Evolutionary conservation across 2,329 filamentous ascomycete species (phyloP), one percentile per base, ranked within the genome.

Genomic region (Pseudomassariella vexata): DNA sequence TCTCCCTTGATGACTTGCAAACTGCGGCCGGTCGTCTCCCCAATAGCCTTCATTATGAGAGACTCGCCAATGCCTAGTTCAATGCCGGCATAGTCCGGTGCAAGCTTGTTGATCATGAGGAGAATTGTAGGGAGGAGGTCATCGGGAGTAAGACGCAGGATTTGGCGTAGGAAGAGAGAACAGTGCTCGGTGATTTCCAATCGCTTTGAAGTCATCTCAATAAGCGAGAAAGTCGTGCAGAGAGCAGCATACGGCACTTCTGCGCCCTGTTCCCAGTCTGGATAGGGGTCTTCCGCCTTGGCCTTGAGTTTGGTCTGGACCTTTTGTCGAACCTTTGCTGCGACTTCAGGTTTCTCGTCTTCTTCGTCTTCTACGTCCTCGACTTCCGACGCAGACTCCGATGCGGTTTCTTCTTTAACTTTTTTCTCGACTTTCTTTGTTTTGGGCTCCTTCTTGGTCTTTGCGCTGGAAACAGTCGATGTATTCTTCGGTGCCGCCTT

Each of bases 51-150:
- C 89, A 96, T 96, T 49, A 98, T 95, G 18, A 98, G 63, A 1
- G 90, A 96, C 61, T 98, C 92, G 35, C 92, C 92, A 47, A 98
- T 98, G n/a, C 92, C 92, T 19, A 98, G 72, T 60, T 98, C 92
- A 41, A 98, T 89, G 14, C 92, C 92, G 25, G 89, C 83, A 56
- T 95, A 98, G 52, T 98, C 92, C 3, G 92, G 90, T 3, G 92
- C 92, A 17, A 98, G 76, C 57, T 96, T 96, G 63, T 95, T 95
- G 58, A 95, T 85, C 92, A 98, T 96, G 19, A 98, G 76, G 41
- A 95, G 70, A 16, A 96, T 81, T 0, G 87, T 95, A 0, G 89
- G 80, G 2, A 95, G 71, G 14, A 98, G 70, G 53, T 98, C 92
- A 11, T 80, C 70, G 0, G 92, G 92, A 0, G 88, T 95, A 21